These are phyloP conservation scores for Backusella australiensis DNA, from an alignment of 192 early-diverging fungal species.

Conservation along the genomic window DNA sequence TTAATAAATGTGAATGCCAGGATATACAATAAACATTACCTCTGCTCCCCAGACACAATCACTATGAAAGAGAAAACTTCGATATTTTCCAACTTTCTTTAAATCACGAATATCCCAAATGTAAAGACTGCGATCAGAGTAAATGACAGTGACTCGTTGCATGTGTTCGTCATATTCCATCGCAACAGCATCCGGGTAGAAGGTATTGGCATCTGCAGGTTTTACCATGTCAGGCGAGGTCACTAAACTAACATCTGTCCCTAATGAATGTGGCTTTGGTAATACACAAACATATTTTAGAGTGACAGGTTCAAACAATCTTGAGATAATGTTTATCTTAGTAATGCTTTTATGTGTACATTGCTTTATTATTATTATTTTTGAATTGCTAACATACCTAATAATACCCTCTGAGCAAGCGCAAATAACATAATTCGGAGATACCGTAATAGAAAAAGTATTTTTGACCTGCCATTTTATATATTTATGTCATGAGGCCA, in stretches of 20 bases:
- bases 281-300: slow-evolving; percentile 69
- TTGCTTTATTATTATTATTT: not conserved
- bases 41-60: slow-evolving; percentile 87
- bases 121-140: slow-evolving; percentile 70
- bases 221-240: slow-evolving; percentile 25
- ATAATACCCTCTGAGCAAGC: slow-evolving; percentile 76
- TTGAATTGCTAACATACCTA: slow-evolving; percentile 39
- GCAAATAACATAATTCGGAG: slow-evolving; percentile 62
- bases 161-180: slow-evolving; percentile 53
- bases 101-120: slow-evolving; percentile 68
- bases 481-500: not conserved
- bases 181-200: slow-evolving; percentile 61
- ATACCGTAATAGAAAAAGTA: slow-evolving; percentile 61
- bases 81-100: slow-evolving; percentile 51
- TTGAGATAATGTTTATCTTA: slow-evolving; percentile 16
- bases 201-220: slow-evolving; percentile 22
- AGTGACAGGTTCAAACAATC: slow-evolving; percentile 71
- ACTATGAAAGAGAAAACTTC: slow-evolving; percentile 66
- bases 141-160: slow-evolving; percentile 57
- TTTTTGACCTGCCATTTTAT: slow-evolving; percentile 46
- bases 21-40: slow-evolving; percentile 39
- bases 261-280: slow-evolving; percentile 68
- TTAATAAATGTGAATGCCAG: not conserved
- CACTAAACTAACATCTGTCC: slow-evolving; percentile 44
- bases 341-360: not conserved